A percentile compares a stretch with the other conserved stretches of the same genome.
Conservation (phyloP, 2,329 filamentous ascomycete species). For the Hansfordia pulvinata region DNA sequence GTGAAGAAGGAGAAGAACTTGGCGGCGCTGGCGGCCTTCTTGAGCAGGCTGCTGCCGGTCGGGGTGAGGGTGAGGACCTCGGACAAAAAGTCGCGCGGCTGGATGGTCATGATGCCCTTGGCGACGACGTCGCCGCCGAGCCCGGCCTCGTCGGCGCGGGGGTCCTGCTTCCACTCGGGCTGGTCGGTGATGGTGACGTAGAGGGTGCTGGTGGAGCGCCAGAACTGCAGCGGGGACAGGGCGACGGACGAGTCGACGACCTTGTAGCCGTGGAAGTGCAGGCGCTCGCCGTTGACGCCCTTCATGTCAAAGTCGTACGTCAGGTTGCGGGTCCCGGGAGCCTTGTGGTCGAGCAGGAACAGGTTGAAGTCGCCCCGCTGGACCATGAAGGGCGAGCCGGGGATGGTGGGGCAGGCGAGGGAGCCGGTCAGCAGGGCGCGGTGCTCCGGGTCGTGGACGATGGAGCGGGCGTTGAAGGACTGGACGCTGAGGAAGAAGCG, state of each 20-base stretch:
- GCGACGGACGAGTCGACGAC: slow-evolving; percentile 46
- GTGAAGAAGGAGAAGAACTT: slow-evolving; percentile 43
- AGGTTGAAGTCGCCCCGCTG: slow-evolving; percentile 42
- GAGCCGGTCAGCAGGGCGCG: slow-evolving; percentile 42
- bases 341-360: slow-evolving; percentile 36
- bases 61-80: slow-evolving; percentile 40
- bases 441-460: slow-evolving; percentile 33
- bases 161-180: too few relatives aligned
- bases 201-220: slow-evolving; percentile 47
- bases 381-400: slow-evolving; percentile 46
- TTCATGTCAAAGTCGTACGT: slow-evolving; percentile 49
- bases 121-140: slow-evolving; percentile 32
- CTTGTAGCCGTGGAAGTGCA: slow-evolving; percentile 50
- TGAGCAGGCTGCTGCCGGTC: slow-evolving; percentile 30
- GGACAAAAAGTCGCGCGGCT: slow-evolving; percentile 36
- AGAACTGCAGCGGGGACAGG: slow-evolving; percentile 40
- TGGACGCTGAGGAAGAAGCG: slow-evolving; percentile 46
- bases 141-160: slow-evolving; percentile 24
- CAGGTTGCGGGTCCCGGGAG: slow-evolving; percentile 43
- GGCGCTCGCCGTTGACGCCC: slow-evolving; percentile 33
- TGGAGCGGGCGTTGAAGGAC: slow-evolving; percentile 34
- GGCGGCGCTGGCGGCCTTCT: slow-evolving; percentile 28
- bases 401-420: slow-evolving; percentile 39
- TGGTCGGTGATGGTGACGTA: slow-evolving; percentile 43
- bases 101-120: slow-evolving; percentile 44